Evolutionary conservation across 495 filamentous ascomycete species (phyloP).

Genomic region (Symbiotaphrina buchneri): DNA sequence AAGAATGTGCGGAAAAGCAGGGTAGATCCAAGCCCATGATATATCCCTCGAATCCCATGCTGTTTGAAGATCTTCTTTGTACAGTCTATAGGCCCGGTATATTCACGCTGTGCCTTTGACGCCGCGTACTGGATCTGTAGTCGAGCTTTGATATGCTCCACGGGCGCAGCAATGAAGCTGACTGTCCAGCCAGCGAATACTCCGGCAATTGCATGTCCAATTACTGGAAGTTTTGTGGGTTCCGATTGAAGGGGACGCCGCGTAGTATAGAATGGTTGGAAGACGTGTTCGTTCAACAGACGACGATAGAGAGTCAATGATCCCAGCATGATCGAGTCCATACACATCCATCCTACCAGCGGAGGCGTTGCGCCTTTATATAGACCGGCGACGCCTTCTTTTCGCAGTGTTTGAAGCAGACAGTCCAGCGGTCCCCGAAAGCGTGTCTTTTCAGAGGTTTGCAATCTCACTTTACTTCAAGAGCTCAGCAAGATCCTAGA

Average conservation of each 20-base stretch:
- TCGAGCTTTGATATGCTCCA: slow-evolving; percentile 89
- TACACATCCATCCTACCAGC: slow-evolving; percentile 91
- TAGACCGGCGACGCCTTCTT: slow-evolving; percentile 56
- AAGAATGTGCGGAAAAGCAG: slow-evolving; percentile 81
- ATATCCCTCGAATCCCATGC: slow-evolving; percentile 62
- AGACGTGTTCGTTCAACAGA: slow-evolving; percentile 56
- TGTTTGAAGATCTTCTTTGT: slow-evolving; percentile 35
- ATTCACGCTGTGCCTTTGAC: slow-evolving; percentile 48
- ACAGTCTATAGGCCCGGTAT: slow-evolving; percentile 75
- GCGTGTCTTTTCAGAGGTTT: slow-evolving; percentile 54
- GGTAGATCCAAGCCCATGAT: slow-evolving; percentile 67
- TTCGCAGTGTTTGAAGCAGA: slow-evolving; percentile 51
- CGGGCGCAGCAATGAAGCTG: slow-evolving; percentile 74
- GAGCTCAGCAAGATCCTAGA: neutral
- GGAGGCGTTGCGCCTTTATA: slow-evolving; percentile 89
- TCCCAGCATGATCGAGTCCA: slow-evolving; percentile 91
- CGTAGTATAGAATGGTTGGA: slow-evolving; percentile 26
- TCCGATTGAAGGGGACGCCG: slow-evolving; percentile 8
- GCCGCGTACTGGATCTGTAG: slow-evolving; percentile 81
- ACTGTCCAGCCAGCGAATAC: slow-evolving; percentile 76
- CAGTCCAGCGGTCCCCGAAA: slow-evolving; percentile 83
- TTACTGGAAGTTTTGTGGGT: slow-evolving; percentile 33
- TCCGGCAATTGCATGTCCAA: slow-evolving; percentile 74
- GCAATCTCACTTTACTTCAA: slow-evolving; percentile 41
- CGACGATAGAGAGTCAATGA: slow-evolving; percentile 75